Evolutionary conservation across 2,329 filamentous ascomycete species (phyloP).

Genomic region (Ascochyta pisi): DNA sequence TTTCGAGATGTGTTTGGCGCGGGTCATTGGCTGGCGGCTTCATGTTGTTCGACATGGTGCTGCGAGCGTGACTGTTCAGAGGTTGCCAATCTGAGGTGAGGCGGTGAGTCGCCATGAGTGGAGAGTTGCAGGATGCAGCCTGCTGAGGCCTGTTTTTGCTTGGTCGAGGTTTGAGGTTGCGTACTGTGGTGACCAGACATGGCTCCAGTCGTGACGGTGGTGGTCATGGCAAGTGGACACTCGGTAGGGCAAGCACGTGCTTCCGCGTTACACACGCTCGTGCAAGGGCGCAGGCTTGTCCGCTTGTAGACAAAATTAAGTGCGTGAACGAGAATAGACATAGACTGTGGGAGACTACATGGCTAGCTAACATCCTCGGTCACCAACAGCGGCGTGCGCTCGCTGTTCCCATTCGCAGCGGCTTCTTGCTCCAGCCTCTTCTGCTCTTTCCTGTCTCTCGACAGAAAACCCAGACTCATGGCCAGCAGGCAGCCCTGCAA

Average conservation of each 20-base stretch:
- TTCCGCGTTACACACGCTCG: conserved; percentile 10
- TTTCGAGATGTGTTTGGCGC: background rate
- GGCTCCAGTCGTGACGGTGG: background rate
- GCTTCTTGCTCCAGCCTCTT: conserved; percentile 24
- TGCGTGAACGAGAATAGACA: background rate
- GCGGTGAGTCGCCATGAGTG: conserved; percentile 1
- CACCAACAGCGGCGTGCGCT: conserved; percentile 7
- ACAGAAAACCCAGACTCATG: conserved; percentile 82
- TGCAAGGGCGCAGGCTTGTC: background rate
- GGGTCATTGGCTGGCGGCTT: background rate
- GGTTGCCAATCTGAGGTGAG: background rate
- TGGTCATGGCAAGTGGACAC: conserved; percentile 1
- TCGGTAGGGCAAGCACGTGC: conserved; percentile 7
- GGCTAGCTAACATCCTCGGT: conserved; percentile 12
- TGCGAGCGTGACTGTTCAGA: conserved; percentile 1
- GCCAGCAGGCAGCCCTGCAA: conserved; percentile 82
- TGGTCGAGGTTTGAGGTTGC: background rate
- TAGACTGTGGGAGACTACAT: background rate
- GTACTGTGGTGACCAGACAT: background rate
- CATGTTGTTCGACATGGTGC: conserved; percentile 4
- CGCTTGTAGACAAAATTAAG: background rate
- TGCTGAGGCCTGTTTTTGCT: background rate
- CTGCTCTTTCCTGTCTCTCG: conserved; percentile 52
- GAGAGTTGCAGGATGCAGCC: background rate
- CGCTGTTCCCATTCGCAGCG: background rate